Conservation (phyloP, 2,329 filamentous ascomycete species). For the Ilyonectria mors-panacis region DNA sequence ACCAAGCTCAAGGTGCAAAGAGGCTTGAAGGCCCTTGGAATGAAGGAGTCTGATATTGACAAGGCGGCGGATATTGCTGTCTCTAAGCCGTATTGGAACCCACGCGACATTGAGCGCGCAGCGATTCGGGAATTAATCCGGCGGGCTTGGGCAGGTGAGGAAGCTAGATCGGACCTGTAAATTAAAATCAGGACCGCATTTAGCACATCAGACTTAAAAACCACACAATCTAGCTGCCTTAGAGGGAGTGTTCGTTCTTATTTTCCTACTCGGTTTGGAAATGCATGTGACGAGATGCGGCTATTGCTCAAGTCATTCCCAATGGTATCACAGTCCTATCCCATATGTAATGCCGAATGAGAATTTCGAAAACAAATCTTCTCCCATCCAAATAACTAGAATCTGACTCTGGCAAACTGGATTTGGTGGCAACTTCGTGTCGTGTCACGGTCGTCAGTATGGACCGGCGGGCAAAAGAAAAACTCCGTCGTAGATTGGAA, state of each 20-base stretch:
- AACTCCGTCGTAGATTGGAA: neutral
- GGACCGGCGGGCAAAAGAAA: slow-evolving; percentile 23
- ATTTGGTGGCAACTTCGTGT: too few relatives aligned
- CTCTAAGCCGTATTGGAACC: slow-evolving; percentile 73
- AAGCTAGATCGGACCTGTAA: slow-evolving; percentile 53
- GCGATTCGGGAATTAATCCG: slow-evolving; percentile 70
- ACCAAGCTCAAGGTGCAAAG: slow-evolving; percentile 66
- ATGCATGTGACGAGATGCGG: too few relatives aligned
- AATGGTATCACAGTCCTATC: too few relatives aligned
- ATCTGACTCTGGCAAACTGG: too few relatives aligned
- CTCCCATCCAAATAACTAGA: too few relatives aligned
- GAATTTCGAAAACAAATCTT: too few relatives aligned
- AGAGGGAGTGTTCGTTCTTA: too few relatives aligned
- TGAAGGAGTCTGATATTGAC: slow-evolving; percentile 73
- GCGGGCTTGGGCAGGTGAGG: slow-evolving; percentile 73
- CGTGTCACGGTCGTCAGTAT: neutral
- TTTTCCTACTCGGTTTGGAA: too few relatives aligned
- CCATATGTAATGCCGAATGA: too few relatives aligned
- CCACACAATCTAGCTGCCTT: too few relatives aligned
- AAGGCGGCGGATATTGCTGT: slow-evolving; percentile 72
- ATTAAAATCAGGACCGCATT: neutral
- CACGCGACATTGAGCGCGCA: slow-evolving; percentile 65
- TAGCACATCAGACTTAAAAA: neutral
- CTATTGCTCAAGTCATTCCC: too few relatives aligned
- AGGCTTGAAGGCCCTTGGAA: slow-evolving; percentile 68